Evolutionary conservation across 495 filamentous ascomycete genomes (phyloP).

Genomic region (Penicillium canariense): DNA sequence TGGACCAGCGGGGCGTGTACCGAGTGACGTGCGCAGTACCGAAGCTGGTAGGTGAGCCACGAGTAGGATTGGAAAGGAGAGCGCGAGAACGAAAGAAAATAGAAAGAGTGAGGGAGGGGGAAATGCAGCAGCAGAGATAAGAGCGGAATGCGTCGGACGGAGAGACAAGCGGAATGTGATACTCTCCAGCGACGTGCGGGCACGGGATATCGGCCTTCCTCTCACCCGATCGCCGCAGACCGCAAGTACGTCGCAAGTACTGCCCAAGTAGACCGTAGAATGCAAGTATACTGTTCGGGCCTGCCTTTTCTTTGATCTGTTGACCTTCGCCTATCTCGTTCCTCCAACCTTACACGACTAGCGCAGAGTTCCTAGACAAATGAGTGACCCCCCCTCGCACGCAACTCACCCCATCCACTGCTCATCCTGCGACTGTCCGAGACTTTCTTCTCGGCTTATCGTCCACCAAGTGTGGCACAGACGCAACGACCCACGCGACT

Average conservation of each 20-base stretch:
- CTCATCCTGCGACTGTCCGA: too few species aligned
- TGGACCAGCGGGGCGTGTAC: slow-evolving; percentile 16
- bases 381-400: too few species aligned
- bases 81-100: not conserved
- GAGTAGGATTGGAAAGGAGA: not conserved
- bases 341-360: not conserved
- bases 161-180: not conserved
- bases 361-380: too few species aligned
- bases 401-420: not conserved
- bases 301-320: not conserved
- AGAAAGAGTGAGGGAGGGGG: slow-evolving; percentile 4
- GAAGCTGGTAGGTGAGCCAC: too few species aligned
- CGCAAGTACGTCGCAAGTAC: too few species aligned
- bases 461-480: slow-evolving; percentile 15
- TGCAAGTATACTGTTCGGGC: too few species aligned
- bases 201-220: too few species aligned
- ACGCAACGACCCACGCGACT: slow-evolving; percentile 15
- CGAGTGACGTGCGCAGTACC: slow-evolving; percentile 17
- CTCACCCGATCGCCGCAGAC: too few species aligned
- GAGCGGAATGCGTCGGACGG: not conserved
- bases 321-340: not conserved
- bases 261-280: not conserved
- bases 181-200: not conserved
- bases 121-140: not conserved
- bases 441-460: slow-evolving; percentile 10